Evolutionary conservation across 345 rosid genomes (phyloP), one percentile per base, ranked within the genome.

Genomic region (Brassica incana): DNA sequence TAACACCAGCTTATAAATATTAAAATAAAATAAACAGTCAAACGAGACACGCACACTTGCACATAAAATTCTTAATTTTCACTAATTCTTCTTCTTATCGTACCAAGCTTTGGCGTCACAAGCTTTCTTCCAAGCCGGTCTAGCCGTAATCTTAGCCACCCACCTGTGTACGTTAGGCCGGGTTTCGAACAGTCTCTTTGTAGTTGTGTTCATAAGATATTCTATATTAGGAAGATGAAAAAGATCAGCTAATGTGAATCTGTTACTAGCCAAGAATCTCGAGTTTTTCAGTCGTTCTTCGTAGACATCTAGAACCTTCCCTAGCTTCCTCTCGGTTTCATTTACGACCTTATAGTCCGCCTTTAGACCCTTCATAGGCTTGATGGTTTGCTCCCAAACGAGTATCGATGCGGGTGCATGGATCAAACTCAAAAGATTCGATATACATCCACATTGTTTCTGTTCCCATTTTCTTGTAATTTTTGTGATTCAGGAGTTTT

Each of bases 101-200:
- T 35, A 71, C 80, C 76, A 77, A 33, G 59, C 64, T 27, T 50
- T 63, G 11, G 27, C 71, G 72, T 77, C 80, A 50, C 65, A 62
- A 1, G 90, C 98, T 85, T 86, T 90, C 63, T 78, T 59, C 90
- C 92, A 88, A 23, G 88, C 86, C 1, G 87, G 92, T 77, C 92
- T 85, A 5, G 89, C 81, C 1, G 74, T 77, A 77, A 89, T 89
- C 35, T 79, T 68, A 60, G 78, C 77, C 3, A 81, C 84, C 92
- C 89, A 89, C 8, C 82, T 82, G 58, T 60, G 23, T 11, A 87
- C 89, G 59, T 77, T 84, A 2, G 89, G 88, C 68, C 85, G 83
- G 3, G 52, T 69, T 38, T 83, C 83, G 8, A 86, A 69, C 80
- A 84, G 67, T 78, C 81, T 85, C 80, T 83, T 83, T n/a, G 72